Percentiles rank a stretch among this genome's conserved stretches.
These are phyloP conservation scores for Yarrowia sp. DNA, from an alignment of 805 yeast genomes.

Conservation along the genomic window DNA sequence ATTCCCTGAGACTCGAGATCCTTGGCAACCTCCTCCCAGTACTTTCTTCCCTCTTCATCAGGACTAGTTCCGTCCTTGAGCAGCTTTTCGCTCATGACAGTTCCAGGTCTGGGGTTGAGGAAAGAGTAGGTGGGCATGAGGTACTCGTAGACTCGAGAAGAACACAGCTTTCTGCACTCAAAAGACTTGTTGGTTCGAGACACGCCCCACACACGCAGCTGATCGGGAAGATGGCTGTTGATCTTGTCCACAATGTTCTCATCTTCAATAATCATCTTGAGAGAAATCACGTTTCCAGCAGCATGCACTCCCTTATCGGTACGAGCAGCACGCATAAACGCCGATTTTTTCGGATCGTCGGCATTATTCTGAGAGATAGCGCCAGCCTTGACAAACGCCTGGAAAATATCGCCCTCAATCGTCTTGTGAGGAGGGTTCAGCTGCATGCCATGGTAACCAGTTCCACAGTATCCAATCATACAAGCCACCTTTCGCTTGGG, in stretches of 20 bases:
- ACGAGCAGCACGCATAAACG: constrained; percentile 59
- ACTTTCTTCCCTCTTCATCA: constrained; percentile 60
- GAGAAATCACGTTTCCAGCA: constrained; percentile 86
- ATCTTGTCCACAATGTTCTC: constrained; percentile 68
- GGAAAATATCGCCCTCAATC: constrained; percentile 84
- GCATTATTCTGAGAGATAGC: constrained; percentile 85
- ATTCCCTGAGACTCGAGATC: constrained; percentile 44
- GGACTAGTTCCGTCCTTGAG: constrained; percentile 65
- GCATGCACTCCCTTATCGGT: constrained; percentile 99
- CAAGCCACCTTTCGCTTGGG: constrained; percentile 85
- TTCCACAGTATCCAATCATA: constrained; percentile 91
- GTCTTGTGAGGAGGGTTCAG: constrained; percentile 83
- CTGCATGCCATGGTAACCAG: constrained; percentile 97
- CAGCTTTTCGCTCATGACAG: constrained; percentile 57
- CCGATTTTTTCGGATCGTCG: constrained; percentile 80
- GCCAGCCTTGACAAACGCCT: constrained; percentile 81
- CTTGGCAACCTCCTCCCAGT: constrained; percentile 59
- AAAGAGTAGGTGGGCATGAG: constrained; percentile 87
- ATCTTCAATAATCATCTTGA: constrained; percentile 82
- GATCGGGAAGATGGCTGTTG: constrained; percentile 74
- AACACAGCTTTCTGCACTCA: constrained; percentile 93
- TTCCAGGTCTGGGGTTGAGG: constrained; percentile 81
- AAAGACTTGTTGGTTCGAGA: constrained; percentile 85
- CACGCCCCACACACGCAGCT: constrained; percentile 89
- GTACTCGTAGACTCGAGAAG: constrained; percentile 94